Evolutionary conservation across 495 filamentous ascomycete species (phyloP), one percentile per base, ranked within the genome.

Genomic region (Hyaloscypha bicolor): DNA sequence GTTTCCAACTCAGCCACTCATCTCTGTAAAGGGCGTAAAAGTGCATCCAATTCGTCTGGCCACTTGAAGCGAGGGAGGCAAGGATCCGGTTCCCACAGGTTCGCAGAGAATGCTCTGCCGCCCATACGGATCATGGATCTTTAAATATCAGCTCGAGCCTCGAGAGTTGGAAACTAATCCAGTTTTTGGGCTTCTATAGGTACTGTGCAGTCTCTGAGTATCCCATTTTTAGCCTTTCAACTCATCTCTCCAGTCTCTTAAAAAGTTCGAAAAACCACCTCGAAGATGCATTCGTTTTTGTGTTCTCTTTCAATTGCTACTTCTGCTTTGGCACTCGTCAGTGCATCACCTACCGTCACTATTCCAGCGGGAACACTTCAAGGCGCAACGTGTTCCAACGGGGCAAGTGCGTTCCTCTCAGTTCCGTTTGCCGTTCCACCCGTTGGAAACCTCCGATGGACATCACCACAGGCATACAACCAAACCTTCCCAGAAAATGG

Each of bases 361-460:
- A 53, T 63, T 33, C 39, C 61, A 16, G 42, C 45, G 32, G 61
- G 61, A 55, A 63, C 4, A 33, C 12, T 63, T n/a, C 61, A 32
- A 0, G 61, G 61, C 5, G 33, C 48, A 55, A 63, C 39, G 19
- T 63, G 61, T n/a, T 32, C 61, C 25, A 63, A 52, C 8, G 45
- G 45, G 8, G 61, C 61, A 31, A 63, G 19, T 32, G 61, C 61
- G 3, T 63, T 53, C 35, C 42, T 63, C 32, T 31, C 42, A 53
- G 69, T 77, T 56, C 75, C 75, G 6, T 77, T 69, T 61, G 75
- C 75, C 14, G 60, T 71, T 29, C 72, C 75, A 6, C 75, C 75
- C 30, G 45, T 75, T 16, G 73, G 73, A 21, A 66, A 72, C 30
- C 69, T 72, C 8, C 67, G 75, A 62, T 74, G 74, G 39, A 67